Evolutionary conservation across 768 basidiomycete genomes (phyloP).

Genomic region (Mycena sanguinolenta): DNA sequence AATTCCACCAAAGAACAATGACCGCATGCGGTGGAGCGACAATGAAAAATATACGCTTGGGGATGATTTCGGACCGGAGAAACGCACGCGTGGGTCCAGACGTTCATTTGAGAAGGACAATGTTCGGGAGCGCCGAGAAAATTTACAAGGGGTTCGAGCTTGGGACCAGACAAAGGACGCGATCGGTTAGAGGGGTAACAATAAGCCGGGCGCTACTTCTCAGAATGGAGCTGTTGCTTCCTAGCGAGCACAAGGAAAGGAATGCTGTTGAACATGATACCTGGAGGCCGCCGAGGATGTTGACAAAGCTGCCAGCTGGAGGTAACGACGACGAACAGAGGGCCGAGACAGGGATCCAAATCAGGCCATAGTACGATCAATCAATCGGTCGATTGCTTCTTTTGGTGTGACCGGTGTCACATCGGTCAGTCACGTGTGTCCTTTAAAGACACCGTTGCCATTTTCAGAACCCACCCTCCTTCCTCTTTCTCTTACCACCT

Average conservation of each 20-base stretch:
- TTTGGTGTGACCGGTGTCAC: not conserved
- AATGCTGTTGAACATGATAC: conserved; percentile 1
- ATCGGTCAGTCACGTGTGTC: no score
- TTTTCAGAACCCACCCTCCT: no score
- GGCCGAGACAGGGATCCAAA: not conserved
- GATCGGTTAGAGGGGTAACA: conserved; percentile 8
- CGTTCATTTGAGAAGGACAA: no score
- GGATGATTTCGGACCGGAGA: conserved; percentile 11
- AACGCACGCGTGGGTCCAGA: not conserved
- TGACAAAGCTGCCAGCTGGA: no score
- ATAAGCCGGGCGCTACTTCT: not conserved
- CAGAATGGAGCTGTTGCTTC: not conserved
- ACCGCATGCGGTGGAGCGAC: conserved; percentile 9
- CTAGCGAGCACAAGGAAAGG: not conserved
- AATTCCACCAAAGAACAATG: not conserved
- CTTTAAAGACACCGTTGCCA: no score
- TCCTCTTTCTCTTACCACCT: conserved; percentile 68
- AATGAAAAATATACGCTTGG: not conserved
- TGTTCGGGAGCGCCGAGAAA: not conserved
- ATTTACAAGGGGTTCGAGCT: not conserved
- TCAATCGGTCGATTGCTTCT: no score
- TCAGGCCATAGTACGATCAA: no score
- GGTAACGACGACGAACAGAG: conserved; percentile 4
- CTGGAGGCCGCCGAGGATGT: not conserved
- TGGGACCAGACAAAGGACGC: not conserved